Evolutionary conservation across 2,329 filamentous ascomycete species (phyloP).

Genomic region (Fusarium albidum): DNA sequence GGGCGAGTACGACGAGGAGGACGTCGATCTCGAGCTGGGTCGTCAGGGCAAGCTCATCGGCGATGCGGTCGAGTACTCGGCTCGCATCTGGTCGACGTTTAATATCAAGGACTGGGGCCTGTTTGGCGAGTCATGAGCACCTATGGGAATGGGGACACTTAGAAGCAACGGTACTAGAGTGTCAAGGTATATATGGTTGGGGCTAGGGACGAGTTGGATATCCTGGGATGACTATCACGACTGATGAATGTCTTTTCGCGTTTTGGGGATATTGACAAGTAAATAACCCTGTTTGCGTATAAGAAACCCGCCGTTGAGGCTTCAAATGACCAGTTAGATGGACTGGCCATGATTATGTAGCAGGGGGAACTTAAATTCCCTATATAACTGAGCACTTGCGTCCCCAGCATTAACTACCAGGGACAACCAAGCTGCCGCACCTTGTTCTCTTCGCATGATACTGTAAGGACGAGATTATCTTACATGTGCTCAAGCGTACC

Average conservation of each 20-base stretch:
- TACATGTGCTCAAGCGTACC: too few species aligned
- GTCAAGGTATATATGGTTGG: neutral
- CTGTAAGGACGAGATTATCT: too few species aligned
- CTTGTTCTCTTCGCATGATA: too few species aligned
- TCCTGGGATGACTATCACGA: conserved; percentile 29
- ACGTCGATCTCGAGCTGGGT: conserved; percentile 72
- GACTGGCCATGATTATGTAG: too few species aligned
- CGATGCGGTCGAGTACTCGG: conserved; percentile 72
- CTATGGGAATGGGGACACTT: neutral
- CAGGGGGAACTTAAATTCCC: too few species aligned
- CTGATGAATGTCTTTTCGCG: conserved; percentile 28
- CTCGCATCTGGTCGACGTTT: conserved; percentile 75
- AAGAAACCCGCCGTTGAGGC: neutral
- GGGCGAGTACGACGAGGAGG: conserved; percentile 76
- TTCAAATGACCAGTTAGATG: neutral
- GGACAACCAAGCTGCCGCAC: too few species aligned
- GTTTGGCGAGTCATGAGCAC: conserved; percentile 57
- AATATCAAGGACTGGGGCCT: conserved; percentile 83
- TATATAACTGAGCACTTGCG: too few species aligned
- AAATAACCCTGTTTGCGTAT: neutral
- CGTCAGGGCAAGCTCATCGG: conserved; percentile 74
- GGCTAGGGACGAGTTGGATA: conserved; percentile 9
- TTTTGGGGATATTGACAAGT: conserved; percentile 3
- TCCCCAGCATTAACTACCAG: too few species aligned
- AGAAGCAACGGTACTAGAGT: neutral